phyloP scores from a whole-genome alignment of 768 basidiomycete genomes.

The Flagelloscypha sp. region DNA sequence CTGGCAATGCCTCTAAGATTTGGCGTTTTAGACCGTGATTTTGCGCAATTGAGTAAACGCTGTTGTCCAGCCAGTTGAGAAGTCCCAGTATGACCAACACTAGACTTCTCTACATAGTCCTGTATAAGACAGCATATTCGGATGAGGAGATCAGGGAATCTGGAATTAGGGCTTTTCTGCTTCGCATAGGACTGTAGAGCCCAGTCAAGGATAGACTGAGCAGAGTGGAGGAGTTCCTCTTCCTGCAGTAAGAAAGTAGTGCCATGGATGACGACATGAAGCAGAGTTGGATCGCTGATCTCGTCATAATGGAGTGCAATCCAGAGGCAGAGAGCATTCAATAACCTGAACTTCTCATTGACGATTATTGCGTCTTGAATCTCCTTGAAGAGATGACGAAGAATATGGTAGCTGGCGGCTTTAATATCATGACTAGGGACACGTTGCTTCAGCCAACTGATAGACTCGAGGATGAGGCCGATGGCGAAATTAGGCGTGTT shows the following conservation, averaged over 20 bases:
- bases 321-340: slow-evolving; percentile 70
- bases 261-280: slow-evolving; percentile 64
- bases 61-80: slow-evolving; percentile 54
- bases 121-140: slow-evolving; percentile 57
- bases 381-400: slow-evolving; percentile 63
- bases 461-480: slow-evolving; percentile 39
- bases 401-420: slow-evolving; percentile 70
- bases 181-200: slow-evolving; percentile 47
- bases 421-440: slow-evolving; percentile 33
- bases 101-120: slow-evolving; percentile 35
- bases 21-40: slow-evolving; percentile 30
- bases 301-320: slow-evolving; percentile 50
- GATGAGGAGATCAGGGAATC: slow-evolving; percentile 59
- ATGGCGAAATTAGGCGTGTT: slow-evolving; percentile 56
- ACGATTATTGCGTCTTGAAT: slow-evolving; percentile 63
- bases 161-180: slow-evolving; percentile 33
- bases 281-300: slow-evolving; percentile 50
- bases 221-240: slow-evolving; percentile 54
- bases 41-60: slow-evolving; percentile 34
- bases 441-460: slow-evolving; percentile 50
- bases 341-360: slow-evolving; percentile 72
- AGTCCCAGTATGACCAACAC: slow-evolving; percentile 28
- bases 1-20: slow-evolving; percentile 50
- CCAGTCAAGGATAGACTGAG: slow-evolving; percentile 78
- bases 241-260: slow-evolving; percentile 58